A percentile compares a stretch with the other conserved stretches of the same genome.
These are phyloP conservation scores for Panicum miliaceum DNA, from an alignment of 176 grass and related monocot species.

Conservation along the genomic window DNA sequence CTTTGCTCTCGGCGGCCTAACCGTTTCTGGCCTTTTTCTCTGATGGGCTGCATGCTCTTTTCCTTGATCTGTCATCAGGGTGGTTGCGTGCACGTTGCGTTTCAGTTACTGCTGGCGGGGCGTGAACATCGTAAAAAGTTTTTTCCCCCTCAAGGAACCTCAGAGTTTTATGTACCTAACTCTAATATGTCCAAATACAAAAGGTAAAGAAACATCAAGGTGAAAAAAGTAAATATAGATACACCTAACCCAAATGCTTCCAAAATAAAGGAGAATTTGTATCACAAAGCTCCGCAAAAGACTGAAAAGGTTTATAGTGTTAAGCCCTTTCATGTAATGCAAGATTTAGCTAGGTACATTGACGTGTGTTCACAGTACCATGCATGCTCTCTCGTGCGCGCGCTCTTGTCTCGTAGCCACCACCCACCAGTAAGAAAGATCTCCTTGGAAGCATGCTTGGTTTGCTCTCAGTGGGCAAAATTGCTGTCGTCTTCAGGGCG, in stretches of 20 bases:
- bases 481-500: constrained; percentile 47
- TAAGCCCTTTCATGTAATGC: constrained; percentile 12
- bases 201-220: background rate
- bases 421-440: constrained; percentile 12
- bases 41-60: background rate
- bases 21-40: background rate
- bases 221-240: background rate
- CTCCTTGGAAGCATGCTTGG: constrained; percentile 3
- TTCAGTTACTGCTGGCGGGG: background rate
- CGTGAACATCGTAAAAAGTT: background rate
- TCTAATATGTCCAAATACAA: background rate
- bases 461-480: background rate
- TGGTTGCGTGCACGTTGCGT: background rate
- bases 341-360: background rate
- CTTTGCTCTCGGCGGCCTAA: constrained; percentile 1
- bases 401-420: constrained; percentile 29
- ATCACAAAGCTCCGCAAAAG: background rate
- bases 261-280: background rate
- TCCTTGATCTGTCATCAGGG: background rate
- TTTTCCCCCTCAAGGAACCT: background rate
- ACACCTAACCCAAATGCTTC: background rate
- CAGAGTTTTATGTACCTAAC: background rate
- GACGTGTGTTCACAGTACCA: background rate
- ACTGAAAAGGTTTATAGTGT: background rate
- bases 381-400: background rate